Conservation (phyloP, 148 eudicot genomes). For the Simmondsia chinensis region DNA sequence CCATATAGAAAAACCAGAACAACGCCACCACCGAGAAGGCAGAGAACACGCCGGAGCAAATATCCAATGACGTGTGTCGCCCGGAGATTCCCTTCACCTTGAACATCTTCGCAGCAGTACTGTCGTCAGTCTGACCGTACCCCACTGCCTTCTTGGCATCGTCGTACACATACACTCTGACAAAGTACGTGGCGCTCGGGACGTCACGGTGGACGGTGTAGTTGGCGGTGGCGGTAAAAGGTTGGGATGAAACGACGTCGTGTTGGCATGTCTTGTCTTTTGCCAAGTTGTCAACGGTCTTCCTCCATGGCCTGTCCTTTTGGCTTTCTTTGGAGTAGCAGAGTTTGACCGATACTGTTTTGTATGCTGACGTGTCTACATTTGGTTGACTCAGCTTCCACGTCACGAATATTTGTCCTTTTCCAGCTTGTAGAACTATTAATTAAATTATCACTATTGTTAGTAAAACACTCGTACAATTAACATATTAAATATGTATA, state of each 20-base stretch:
- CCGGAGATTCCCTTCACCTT: conserved; percentile 18
- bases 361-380: conserved; percentile 35
- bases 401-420: too few relatives aligned
- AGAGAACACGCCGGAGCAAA: conserved; percentile 25
- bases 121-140: conserved; percentile 8
- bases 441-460: too few relatives aligned
- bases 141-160: not conserved
- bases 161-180: not conserved
- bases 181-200: not conserved
- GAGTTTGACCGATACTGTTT: conserved; percentile 37
- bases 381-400: too few relatives aligned
- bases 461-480: too few relatives aligned
- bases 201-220: too few relatives aligned
- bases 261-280: conserved; percentile 69
- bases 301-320: conserved; percentile 60
- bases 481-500: too few relatives aligned
- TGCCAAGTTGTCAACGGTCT: conserved; percentile 26
- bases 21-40: conserved; percentile 22
- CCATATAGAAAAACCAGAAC: conserved; percentile 22
- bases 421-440: too few relatives aligned
- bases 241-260: conserved; percentile 18
- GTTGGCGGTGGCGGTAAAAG: too few relatives aligned
- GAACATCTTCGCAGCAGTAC: conserved; percentile 15
- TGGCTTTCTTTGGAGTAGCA: conserved; percentile 66
- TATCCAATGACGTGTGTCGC: conserved; percentile 20